phyloP scores from a whole-genome alignment of 73 alveolate species.

The Paraurostyla sp. region DNA sequence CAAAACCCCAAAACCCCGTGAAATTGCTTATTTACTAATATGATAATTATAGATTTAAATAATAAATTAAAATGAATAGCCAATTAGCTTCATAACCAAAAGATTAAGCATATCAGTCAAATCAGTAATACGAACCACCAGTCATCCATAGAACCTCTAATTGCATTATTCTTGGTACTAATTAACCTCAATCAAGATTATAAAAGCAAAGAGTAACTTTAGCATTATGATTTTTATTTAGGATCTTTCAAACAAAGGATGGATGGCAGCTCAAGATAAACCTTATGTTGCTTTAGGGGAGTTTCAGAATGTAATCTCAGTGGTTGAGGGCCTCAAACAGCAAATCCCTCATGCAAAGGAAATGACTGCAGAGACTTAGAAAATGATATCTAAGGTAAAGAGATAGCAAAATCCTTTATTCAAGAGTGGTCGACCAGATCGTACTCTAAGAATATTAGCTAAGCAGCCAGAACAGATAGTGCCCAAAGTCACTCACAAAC shows the following conservation, averaged over 20 bases:
- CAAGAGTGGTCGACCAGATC: slow-evolving; percentile 59
- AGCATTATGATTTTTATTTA: background rate
- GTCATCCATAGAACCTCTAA: slow-evolving; percentile 64
- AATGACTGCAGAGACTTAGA: slow-evolving; percentile 59
- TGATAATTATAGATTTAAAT: background rate
- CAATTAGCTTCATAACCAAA: background rate
- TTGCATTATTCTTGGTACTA: slow-evolving; percentile 43
- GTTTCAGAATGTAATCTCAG: slow-evolving; percentile 58
- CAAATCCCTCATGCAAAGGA: slow-evolving; percentile 45
- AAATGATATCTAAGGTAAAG: slow-evolving; percentile 42
- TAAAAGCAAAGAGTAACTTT: slow-evolving; percentile 9
- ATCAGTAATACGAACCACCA: background rate
- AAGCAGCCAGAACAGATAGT: background rate
- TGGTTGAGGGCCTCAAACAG: slow-evolving; percentile 56
- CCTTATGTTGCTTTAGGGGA: slow-evolving; percentile 73
- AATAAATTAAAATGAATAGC: background rate
- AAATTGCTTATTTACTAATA: background rate
- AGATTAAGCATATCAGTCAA: background rate
- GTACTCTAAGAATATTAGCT: slow-evolving; percentile 60
- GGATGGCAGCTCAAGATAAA: slow-evolving; percentile 70
- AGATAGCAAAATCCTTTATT: slow-evolving; percentile 45
- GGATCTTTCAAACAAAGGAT: slow-evolving; percentile 60
- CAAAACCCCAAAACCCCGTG: slow-evolving; percentile 50
- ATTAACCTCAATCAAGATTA: background rate
- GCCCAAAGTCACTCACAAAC: background rate